phyloP scores from a whole-genome alignment of 73 alveolate species.

The Paramecium sexaurelia region DNA sequence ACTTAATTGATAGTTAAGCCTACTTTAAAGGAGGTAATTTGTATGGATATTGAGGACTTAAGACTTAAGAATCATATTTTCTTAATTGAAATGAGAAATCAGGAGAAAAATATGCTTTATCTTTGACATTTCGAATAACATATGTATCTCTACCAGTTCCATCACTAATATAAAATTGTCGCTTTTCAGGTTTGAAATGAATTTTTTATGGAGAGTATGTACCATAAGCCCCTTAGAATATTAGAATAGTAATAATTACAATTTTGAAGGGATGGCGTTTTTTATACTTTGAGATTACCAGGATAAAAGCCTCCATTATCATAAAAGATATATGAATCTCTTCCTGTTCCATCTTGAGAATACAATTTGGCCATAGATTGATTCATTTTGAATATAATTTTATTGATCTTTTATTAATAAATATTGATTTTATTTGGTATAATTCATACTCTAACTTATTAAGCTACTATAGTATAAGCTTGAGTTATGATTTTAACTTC shows the following conservation, averaged over 20 bases:
- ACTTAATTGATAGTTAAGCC: not conserved
- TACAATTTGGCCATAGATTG: slow-evolving; percentile 53
- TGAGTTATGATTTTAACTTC: slow-evolving; percentile 37
- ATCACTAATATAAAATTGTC: slow-evolving; percentile 26
- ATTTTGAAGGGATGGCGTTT: not conserved
- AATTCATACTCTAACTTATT: slow-evolving; percentile 35
- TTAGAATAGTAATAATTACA: not conserved
- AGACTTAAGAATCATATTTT: not conserved
- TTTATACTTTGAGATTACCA: not conserved
- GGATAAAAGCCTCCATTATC: slow-evolving; percentile 67
- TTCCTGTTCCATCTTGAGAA: slow-evolving; percentile 68
- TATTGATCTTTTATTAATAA: not conserved
- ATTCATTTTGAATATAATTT: not conserved
- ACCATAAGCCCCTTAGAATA: slow-evolving; percentile 42
- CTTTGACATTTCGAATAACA: slow-evolving; percentile 14
- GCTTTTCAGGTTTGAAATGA: not conserved
- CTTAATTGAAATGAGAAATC: slow-evolving; percentile 38
- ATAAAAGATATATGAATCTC: slow-evolving; percentile 59
- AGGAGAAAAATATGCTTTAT: not conserved
- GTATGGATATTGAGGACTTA: slow-evolving; percentile 29
- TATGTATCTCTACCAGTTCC: slow-evolving; percentile 59
- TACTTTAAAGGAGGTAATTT: slow-evolving; percentile 28
- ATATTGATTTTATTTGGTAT: not conserved
- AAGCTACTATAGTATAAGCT: slow-evolving; percentile 54
- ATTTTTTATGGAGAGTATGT: not conserved